Evolutionary conservation across 2,329 filamentous ascomycete species (phyloP).

Genomic region (Penicillium expansum): DNA sequence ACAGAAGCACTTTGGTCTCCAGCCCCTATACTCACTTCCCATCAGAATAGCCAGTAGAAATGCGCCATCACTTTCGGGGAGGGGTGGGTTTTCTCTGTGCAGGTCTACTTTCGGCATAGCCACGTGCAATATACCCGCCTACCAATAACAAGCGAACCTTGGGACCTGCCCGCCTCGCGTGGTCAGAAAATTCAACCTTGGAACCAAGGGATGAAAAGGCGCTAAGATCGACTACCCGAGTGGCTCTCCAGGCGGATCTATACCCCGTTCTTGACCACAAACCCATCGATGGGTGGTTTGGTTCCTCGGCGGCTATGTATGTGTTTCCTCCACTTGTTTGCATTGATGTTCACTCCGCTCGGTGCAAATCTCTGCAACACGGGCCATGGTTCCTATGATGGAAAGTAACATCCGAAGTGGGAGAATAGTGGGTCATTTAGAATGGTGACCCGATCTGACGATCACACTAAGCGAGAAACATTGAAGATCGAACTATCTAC

Average conservation of each 20-base stretch:
- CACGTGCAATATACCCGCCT: neutral
- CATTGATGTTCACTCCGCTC: neutral
- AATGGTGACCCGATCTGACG: neutral
- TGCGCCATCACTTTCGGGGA: neutral
- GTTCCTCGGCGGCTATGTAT: neutral
- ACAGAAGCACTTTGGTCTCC: neutral
- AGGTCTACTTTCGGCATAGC: neutral
- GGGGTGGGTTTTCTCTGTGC: neutral
- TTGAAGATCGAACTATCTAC: neutral
- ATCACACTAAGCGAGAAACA: neutral
- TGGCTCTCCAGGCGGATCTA: slow-evolving; percentile 16
- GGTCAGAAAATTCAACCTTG: neutral
- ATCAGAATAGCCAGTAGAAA: neutral
- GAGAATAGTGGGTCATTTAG: neutral
- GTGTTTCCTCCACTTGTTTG: neutral
- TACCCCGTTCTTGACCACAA: slow-evolving; percentile 8
- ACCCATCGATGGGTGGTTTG: neutral
- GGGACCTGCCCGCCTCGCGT: neutral
- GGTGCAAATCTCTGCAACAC: neutral
- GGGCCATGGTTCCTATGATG: neutral
- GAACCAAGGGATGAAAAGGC: neutral
- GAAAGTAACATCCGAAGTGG: neutral
- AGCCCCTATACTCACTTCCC: neutral
- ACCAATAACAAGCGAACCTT: neutral
- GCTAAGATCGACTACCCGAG: slow-evolving; percentile 18